These are phyloP conservation scores for Rhizopus stolonifer DNA, from an alignment of 371 early-diverging fungal genomes.

Conservation along the genomic window DNA sequence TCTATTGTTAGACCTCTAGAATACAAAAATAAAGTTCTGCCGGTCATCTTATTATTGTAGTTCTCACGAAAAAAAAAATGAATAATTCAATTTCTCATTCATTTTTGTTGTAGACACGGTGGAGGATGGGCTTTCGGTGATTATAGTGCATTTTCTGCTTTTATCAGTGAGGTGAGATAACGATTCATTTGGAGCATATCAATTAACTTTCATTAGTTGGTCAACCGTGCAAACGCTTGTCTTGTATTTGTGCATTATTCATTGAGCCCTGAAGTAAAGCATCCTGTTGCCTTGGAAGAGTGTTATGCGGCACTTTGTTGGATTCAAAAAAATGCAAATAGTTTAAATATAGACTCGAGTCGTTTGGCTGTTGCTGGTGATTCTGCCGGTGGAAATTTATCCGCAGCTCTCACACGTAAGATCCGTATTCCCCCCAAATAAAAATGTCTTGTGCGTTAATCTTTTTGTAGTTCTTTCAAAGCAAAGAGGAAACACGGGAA, in stretches of 20 bases:
- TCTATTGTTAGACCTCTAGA: slow-evolving; percentile 14
- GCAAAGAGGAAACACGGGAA: slow-evolving; percentile 16
- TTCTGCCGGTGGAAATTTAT: slow-evolving; percentile 39
- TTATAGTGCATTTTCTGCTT: background rate
- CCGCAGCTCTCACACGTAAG: slow-evolving; percentile 29
- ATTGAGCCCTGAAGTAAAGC: slow-evolving; percentile 23
- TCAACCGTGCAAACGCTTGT: slow-evolving; percentile 10
- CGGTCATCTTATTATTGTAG: slow-evolving; percentile 21
- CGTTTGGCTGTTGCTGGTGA: slow-evolving; percentile 34
- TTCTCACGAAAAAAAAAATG: background rate
- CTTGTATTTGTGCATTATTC: slow-evolving; percentile 30
- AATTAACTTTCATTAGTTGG: slow-evolving; percentile 5
- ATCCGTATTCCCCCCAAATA: background rate
- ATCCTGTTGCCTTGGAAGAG: slow-evolving; percentile 33
- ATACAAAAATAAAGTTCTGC: slow-evolving; percentile 10
- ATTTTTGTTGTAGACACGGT: slow-evolving; percentile 13
- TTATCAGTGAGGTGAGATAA: background rate
- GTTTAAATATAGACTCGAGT: slow-evolving; percentile 19
- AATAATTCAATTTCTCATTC: background rate
- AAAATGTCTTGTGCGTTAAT: background rate
- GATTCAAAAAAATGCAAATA: slow-evolving; percentile 21
- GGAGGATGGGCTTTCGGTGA: slow-evolving; percentile 17
- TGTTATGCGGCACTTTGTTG: slow-evolving; percentile 31
- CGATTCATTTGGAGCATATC: background rate
- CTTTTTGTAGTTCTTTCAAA: slow-evolving; percentile 28